Base-by-base conservation (phyloP, 2,329 filamentous ascomycete species). In the Clathrospora elynae region DNA sequence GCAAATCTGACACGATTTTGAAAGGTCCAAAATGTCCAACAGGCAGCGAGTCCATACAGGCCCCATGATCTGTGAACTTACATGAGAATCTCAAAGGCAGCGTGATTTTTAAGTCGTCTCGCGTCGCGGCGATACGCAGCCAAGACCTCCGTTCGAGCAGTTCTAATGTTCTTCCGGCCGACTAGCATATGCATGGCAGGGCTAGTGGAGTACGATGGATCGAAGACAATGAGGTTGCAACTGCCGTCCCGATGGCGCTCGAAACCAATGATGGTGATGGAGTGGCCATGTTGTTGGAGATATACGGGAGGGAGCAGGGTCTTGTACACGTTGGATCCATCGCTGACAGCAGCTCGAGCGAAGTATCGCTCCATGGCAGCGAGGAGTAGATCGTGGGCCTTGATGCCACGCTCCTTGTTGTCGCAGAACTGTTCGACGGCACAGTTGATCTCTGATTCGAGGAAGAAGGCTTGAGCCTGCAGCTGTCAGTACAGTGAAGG, bases 241-340 rank as follows among this genome's bases (percentile, higher is more conserved):
- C 75, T 74, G 17, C 87, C 87, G 46, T 86, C 78, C 22, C 71
- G 75, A 18, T 78, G 80, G 53, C 80, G 82, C 69, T 96, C 90
- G 17, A 95, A 78, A 0, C 92, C 92, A 40, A 97, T 77, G 36
- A 97, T 90, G 1, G 90, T 95, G 75, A 96, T 78, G 1, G 91
- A 96, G 67, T 97, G 92, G 2, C 90, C 89, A 79, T 84, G 83
- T 57, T 93, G 88, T 65, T 97, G 92, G 49, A 96, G 84, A 70
- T 96, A 97, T 26, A 97, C 85, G 0, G 93, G 91, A 25, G 92
- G 85, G 6, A 92, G 74, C 10, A 77, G 71, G 0, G 92, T 96
- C 39, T 78, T 73, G 37, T 82, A 78, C n/a, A 96, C 80, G 59
- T 84, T 88, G 5, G 66, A 67, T 19, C 58, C 61, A 23, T 79